Evolutionary conservation across 2,329 filamentous ascomycete species (phyloP).

Genomic region (Dryadomyces quercivorus): DNA sequence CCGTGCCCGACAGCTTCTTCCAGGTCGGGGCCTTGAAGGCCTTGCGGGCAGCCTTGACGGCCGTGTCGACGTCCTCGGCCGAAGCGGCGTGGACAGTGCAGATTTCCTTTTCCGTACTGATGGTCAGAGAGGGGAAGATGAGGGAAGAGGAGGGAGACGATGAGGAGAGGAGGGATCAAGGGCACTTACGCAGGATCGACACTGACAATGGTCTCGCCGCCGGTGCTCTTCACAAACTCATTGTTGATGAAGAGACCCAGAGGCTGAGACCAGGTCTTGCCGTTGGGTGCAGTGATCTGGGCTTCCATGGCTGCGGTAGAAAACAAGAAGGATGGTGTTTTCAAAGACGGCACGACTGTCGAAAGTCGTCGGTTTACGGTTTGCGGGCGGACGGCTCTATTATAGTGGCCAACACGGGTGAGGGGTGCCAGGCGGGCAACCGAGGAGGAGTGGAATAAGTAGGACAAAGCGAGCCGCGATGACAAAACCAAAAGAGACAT

Average conservation of each 20-base stretch:
- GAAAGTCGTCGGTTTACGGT: neutral
- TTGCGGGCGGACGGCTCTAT: too few relatives aligned
- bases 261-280: constrained; percentile 58
- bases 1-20: constrained; percentile 54
- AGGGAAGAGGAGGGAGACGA: neutral
- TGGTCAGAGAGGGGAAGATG: neutral
- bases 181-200: constrained; percentile 60
- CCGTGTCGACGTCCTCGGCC: constrained; percentile 53
- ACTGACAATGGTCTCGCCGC: constrained; percentile 49
- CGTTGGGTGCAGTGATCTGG: constrained; percentile 65
- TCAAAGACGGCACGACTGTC: too few relatives aligned
- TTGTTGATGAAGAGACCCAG: constrained; percentile 77
- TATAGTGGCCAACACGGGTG: too few relatives aligned
- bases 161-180: neutral
- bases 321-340: too few relatives aligned
- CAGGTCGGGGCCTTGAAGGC: constrained; percentile 57
- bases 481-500: too few relatives aligned
- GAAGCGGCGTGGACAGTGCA: constrained; percentile 58
- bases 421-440: too few relatives aligned
- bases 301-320: constrained; percentile 27
- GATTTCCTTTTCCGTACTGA: constrained; percentile 51
- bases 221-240: constrained; percentile 58
- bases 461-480: too few relatives aligned
- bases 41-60: constrained; percentile 55
- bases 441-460: too few relatives aligned